These are phyloP conservation scores for Ceriops tagal DNA, from an alignment of 345 rosid genomes.

Conservation along the genomic window DNA sequence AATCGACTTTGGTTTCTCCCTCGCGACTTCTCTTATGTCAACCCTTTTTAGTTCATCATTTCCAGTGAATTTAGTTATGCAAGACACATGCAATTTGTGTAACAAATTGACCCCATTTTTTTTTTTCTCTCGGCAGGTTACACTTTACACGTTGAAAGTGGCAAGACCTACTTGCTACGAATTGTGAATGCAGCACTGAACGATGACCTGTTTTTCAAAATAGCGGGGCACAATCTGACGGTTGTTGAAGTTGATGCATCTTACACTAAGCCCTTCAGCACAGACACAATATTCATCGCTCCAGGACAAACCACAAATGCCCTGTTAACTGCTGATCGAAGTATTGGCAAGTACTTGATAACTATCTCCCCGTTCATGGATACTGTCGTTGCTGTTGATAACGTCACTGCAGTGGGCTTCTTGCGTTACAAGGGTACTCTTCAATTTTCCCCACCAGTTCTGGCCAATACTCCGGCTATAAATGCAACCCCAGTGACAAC, in stretches of 20 bases:
- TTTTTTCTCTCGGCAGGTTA: constrained; percentile 23
- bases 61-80: no score
- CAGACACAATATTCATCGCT: constrained; percentile 52
- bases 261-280: constrained; percentile 54
- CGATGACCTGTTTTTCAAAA: constrained; percentile 74
- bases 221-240: constrained; percentile 57
- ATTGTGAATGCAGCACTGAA: constrained; percentile 67
- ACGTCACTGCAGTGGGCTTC: constrained; percentile 42
- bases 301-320: constrained; percentile 84
- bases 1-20: no score
- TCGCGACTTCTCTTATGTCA: neutral
- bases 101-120: neutral
- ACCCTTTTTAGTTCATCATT: no score
- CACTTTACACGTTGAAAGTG: constrained; percentile 51
- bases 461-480: constrained; percentile 44
- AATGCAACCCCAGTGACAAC: constrained; percentile 49
- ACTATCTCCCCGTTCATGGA: constrained; percentile 81
- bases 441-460: constrained; percentile 31
- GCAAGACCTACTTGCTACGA: constrained; percentile 53
- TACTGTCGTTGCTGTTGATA: constrained; percentile 50
- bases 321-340: constrained; percentile 44
- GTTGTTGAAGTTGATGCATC: constrained; percentile 63
- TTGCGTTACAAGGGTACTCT: constrained; percentile 43
- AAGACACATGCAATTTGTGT: no score
- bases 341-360: constrained; percentile 45